These are phyloP conservation scores for Barnettozyma vustinii DNA, from an alignment of 805 yeast genomes.

Conservation along the genomic window DNA sequence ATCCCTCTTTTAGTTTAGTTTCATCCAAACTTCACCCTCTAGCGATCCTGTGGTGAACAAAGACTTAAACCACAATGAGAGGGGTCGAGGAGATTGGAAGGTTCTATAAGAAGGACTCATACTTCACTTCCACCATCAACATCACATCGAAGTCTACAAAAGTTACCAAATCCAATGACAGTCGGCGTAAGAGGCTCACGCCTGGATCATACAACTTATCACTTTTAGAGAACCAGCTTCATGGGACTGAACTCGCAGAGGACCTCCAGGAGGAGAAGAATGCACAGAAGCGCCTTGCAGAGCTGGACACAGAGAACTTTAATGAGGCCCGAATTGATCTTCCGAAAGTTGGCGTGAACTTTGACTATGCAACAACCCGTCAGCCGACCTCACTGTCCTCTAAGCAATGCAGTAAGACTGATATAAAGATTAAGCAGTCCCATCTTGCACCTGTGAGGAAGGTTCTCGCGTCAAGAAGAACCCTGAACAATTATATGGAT, in stretches of 20 bases:
- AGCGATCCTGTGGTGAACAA: too few species aligned
- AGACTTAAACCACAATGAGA: constrained; percentile 1
- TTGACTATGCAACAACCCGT: constrained; percentile 21
- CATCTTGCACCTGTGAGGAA: constrained; percentile 31
- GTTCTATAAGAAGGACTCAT: constrained; percentile 16
- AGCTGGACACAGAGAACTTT: constrained; percentile 39
- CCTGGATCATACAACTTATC: constrained; percentile 26
- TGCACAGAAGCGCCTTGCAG: constrained; percentile 34
- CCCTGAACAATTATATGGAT: constrained; percentile 36
- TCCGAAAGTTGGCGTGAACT: constrained; percentile 28
- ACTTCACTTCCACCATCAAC: constrained; percentile 24
- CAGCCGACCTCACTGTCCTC: constrained; percentile 8
- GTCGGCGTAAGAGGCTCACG: constrained; percentile 21
- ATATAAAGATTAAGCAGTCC: constrained; percentile 22
- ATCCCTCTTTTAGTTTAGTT: too few species aligned
- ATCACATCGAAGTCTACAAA: constrained; percentile 17
- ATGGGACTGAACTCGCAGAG: constrained; percentile 24
- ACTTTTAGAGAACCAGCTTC: constrained; percentile 21
- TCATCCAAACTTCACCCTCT: too few species aligned
- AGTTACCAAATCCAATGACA: constrained; percentile 10
- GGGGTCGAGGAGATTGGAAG: constrained; percentile 21
- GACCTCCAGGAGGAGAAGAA: constrained; percentile 29
- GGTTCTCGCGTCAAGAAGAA: constrained; percentile 35
- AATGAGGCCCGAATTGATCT: constrained; percentile 36
- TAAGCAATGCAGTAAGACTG: constrained; percentile 9